phyloP scores from a whole-genome alignment of 1,284 basidiomycete species.

The Entoloma clypeatum region DNA sequence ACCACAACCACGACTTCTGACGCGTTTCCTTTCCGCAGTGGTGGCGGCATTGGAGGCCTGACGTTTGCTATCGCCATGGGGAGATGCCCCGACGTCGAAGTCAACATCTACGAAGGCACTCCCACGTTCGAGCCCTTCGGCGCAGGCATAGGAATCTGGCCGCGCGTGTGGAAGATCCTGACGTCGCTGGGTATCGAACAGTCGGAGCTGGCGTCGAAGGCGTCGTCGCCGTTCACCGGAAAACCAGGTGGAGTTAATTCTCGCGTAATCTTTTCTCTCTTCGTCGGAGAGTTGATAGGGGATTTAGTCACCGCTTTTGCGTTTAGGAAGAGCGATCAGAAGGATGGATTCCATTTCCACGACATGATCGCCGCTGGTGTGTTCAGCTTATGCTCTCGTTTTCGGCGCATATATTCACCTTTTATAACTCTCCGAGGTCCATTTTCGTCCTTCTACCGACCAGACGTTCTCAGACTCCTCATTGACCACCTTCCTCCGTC shows the following conservation, averaged over 20 bases:
- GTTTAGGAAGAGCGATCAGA: slow-evolving; percentile 26
- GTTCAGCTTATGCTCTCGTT: neutral
- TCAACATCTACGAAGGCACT: slow-evolving; percentile 33
- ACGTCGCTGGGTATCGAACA: slow-evolving; percentile 25
- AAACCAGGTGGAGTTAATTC: slow-evolving; percentile 12
- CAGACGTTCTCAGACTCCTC: slow-evolving; percentile 21
- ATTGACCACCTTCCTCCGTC: slow-evolving; percentile 18
- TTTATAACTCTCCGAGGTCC: slow-evolving; percentile 19
- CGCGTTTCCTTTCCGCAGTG: slow-evolving; percentile 17
- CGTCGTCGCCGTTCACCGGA: slow-evolving; percentile 21
- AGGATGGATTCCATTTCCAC: slow-evolving; percentile 20
- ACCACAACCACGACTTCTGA: neutral
- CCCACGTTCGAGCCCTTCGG: slow-evolving; percentile 28
- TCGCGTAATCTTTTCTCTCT: neutral
- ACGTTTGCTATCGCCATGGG: slow-evolving; percentile 27
- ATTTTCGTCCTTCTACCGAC: slow-evolving; percentile 24
- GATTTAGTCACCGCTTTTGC: slow-evolving; percentile 18
- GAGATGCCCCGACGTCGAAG: slow-evolving; percentile 22
- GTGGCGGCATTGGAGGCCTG: slow-evolving; percentile 32
- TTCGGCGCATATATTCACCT: neutral
- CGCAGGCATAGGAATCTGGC: slow-evolving; percentile 32
- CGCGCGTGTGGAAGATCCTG: slow-evolving; percentile 29
- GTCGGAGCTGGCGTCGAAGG: slow-evolving; percentile 22
- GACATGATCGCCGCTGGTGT: slow-evolving; percentile 19
- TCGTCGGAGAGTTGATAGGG: neutral